Percentiles rank a stretch among this genome's conserved stretches.
Evolutionary conservation across 352 stramenopile species (phyloP).

Genomic region (Phytophthora tubulina): DNA sequence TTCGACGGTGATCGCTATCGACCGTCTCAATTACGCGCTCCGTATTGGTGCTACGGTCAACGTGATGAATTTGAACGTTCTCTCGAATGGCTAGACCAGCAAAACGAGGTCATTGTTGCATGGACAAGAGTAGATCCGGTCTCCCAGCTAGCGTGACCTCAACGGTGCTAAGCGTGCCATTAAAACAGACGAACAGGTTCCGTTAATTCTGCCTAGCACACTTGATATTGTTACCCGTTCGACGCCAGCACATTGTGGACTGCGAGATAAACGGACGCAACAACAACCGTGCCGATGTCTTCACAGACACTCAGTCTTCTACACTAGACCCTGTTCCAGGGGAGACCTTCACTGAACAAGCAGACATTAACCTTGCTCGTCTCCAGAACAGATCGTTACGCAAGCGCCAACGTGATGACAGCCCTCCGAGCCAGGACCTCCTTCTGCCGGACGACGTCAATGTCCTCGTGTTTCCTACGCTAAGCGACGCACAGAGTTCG

Average conservation of each 20-base stretch:
- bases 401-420: neutral
- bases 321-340: neutral
- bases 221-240: neutral
- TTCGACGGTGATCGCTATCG: neutral
- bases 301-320: neutral
- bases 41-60: neutral
- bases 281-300: neutral
- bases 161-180: constrained; percentile 3
- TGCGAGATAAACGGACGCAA: neutral
- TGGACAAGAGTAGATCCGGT: constrained; percentile 7
- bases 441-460: too few species aligned
- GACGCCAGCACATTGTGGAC: constrained; percentile 10
- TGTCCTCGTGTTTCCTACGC: neutral
- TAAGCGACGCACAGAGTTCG: neutral
- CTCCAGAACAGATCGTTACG: neutral
- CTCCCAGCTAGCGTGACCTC: constrained; percentile 1
- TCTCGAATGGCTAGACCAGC: neutral
- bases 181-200: neutral
- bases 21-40: constrained; percentile 3
- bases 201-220: neutral
- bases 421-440: too few species aligned
- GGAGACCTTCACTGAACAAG: neutral
- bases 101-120: neutral
- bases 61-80: neutral
- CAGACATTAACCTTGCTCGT: neutral